Conservation (phyloP, 2,329 filamentous ascomycete species). For the Chalaropsis thielavioides region DNA sequence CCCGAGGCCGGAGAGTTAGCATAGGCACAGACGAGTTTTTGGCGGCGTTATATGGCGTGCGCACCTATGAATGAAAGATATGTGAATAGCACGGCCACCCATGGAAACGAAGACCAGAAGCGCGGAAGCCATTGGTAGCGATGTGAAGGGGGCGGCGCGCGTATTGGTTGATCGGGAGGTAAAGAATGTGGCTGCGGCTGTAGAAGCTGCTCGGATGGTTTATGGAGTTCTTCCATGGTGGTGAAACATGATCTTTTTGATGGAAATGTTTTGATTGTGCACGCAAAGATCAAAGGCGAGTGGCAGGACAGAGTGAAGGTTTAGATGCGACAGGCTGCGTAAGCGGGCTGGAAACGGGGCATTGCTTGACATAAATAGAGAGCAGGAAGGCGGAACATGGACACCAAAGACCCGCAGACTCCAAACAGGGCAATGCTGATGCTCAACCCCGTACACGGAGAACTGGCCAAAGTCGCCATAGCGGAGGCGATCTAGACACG, state of each 20-base stretch:
- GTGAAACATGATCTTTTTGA: slow-evolving; percentile 25
- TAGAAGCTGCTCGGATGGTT: background rate
- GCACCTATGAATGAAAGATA: slow-evolving; percentile 15
- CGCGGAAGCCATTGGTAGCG: slow-evolving; percentile 15
- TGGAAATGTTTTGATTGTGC: slow-evolving; percentile 14
- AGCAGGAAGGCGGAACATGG: background rate
- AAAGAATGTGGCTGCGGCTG: background rate
- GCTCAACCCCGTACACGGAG: background rate
- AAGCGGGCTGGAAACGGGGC: background rate
- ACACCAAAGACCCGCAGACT: no score
- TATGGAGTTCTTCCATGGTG: slow-evolving; percentile 32
- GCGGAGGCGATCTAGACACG: no score
- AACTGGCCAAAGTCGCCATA: background rate
- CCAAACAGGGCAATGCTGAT: no score
- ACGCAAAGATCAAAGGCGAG: slow-evolving; percentile 10
- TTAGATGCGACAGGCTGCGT: no score
- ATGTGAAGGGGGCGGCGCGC: slow-evolving; percentile 9
- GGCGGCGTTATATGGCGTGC: background rate
- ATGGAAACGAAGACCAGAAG: slow-evolving; percentile 16
- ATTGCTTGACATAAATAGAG: background rate
- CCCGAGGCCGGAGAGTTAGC: background rate
- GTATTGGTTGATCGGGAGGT: background rate
- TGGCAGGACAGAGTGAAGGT: no score
- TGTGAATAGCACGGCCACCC: slow-evolving; percentile 14
- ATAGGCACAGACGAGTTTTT: background rate